These are phyloP conservation scores for Bombardia bombarda DNA, from an alignment of 495 filamentous ascomycete genomes.

Conservation along the genomic window DNA sequence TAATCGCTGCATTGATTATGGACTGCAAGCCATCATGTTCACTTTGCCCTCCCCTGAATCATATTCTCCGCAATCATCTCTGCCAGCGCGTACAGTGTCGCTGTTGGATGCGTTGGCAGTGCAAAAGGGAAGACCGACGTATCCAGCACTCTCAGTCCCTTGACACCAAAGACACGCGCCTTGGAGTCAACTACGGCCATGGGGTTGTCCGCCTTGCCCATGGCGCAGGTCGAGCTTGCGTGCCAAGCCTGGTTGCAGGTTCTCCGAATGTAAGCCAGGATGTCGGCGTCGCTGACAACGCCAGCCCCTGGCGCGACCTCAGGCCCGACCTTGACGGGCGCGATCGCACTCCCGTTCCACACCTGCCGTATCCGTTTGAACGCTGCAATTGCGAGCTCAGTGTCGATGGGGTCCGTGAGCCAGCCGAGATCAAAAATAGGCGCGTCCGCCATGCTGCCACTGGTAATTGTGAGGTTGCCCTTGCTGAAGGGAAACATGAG, in stretches of 20 bases:
- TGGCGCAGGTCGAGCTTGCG: slow-evolving; percentile 43
- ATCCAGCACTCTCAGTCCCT: slow-evolving; percentile 41
- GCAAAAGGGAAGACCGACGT: slow-evolving; percentile 36
- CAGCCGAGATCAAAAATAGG: slow-evolving; percentile 42
- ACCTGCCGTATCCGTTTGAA: slow-evolving; percentile 35
- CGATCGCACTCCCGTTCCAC: slow-evolving; percentile 14
- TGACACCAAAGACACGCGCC: slow-evolving; percentile 37
- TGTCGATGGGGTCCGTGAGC: slow-evolving; percentile 36
- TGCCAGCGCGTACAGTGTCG: slow-evolving; percentile 29
- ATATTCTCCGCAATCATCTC: slow-evolving; percentile 28
- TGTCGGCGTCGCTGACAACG: slow-evolving; percentile 39
- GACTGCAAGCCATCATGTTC: too few relatives aligned
- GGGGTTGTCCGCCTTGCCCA: slow-evolving; percentile 27
- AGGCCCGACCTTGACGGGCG: slow-evolving; percentile 17
- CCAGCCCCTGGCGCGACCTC: slow-evolving; percentile 26
- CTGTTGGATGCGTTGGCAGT: slow-evolving; percentile 38
- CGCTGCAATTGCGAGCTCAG: slow-evolving; percentile 33
- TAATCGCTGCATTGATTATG: too few relatives aligned
- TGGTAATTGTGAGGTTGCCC: slow-evolving; percentile 47
- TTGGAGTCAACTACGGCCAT: slow-evolving; percentile 27
- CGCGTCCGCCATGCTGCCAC: slow-evolving; percentile 27
- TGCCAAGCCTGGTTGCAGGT: slow-evolving; percentile 42
- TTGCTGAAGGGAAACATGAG: slow-evolving; percentile 40
- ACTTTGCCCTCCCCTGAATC: neutral
- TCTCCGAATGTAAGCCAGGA: slow-evolving; percentile 31